Base-by-base conservation (phyloP, 2,329 filamentous ascomycete genomes). In the Raffaelea deltoideospora region DNA sequence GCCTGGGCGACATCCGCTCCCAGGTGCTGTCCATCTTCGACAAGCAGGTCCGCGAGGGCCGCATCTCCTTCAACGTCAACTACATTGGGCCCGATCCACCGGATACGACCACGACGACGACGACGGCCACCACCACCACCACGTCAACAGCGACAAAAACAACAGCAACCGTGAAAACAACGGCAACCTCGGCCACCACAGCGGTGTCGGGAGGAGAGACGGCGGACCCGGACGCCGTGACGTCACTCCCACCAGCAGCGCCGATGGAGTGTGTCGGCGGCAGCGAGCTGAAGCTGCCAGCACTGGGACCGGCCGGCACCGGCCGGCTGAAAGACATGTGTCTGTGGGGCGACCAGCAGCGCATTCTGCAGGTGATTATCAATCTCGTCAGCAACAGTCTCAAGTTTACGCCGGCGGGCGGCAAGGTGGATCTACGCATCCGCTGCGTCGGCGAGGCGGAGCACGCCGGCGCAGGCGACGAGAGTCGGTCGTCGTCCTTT, bases 341-440 rank as follows among this genome's bases (percentile, higher is more conserved):
- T 35, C 62, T 95, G 1, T 90, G 83, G 75, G 87, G 87, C n/a
- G 87, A 95, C 48, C 81, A 90, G 46, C 85, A 94, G 50, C 69
- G 87, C 31, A 90, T 94, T 28, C 60, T 93, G 20, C 87, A 94
- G 53, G 81, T 94, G n/a, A 72, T 94, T 33, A 94, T 92, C 61
- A 93, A 93, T 50, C 64, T 95, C 23, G 84, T 93, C 33, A 87
- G 81, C 55, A 95, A 95, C 59, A 84, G 80, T 53, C 61, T 94
- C 31, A 95, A 95, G 53, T 94, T 95, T 50, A 94, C 87, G 0
- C 81, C 84, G 0, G 56, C 72, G 7, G 76, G 76, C 1, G 86
- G 86, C 8, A 77, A 66, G 22, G 82, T 95, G 3, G 68, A 75
- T 20, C 69, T 94, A 9, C 72, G 75, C 8, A 86, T 95, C 39